Evolutionary conservation across 495 filamentous ascomycete genomes (phyloP), one percentile per base, ranked within the genome.

Genomic region (Durotheca rogersii): DNA sequence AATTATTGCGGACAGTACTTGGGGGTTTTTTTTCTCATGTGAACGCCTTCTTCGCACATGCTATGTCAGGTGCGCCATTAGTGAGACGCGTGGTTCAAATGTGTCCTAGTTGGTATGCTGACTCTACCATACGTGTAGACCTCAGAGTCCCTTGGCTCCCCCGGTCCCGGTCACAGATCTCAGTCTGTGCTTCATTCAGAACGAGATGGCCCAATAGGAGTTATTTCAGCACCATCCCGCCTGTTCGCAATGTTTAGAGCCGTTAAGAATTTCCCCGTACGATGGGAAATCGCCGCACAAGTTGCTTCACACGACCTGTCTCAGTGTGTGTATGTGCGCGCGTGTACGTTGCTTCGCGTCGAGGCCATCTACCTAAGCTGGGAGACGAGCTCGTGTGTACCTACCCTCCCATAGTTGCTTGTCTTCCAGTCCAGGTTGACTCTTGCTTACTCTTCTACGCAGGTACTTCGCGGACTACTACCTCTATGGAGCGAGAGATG

Each of bases 251-350:
- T n/a, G n/a, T n/a, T n/a, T n/a, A n/a, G n/a, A n/a, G n/a, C n/a
- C n/a, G n/a, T n/a, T n/a, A n/a, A n/a, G n/a, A n/a, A n/a, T n/a
- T n/a, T 27, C 23, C 23, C 23, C 4, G 4, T 27, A 4, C 9
- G 23, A 36, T 41, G 46, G 45, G 25, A 46, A 51, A 48, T 50
- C 31, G 41, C 56, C 56, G 56, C 50, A 46, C 45, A 50, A 50
- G 46, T 15, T 38, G 21, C 50, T 59, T 59, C 45, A 59, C 50
- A 59, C 51, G 56, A 59, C 50, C 43, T 42, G 36, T 34, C 23
- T 41, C 36, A n/a, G n/a, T n/a, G 21, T 31, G 40, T 59, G 50
- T 53, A 50, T 44, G 56, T 58, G 54, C 10, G n/a, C n/a, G n/a
- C n/a, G n/a, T 36, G 20, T 44, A 40, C 3, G 34, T 38, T 19